A percentile compares a stretch with the other conserved stretches of the same genome.
These are phyloP conservation scores for Parmelia sp. DNA, from an alignment of 495 filamentous ascomycete species.

Conservation along the genomic window DNA sequence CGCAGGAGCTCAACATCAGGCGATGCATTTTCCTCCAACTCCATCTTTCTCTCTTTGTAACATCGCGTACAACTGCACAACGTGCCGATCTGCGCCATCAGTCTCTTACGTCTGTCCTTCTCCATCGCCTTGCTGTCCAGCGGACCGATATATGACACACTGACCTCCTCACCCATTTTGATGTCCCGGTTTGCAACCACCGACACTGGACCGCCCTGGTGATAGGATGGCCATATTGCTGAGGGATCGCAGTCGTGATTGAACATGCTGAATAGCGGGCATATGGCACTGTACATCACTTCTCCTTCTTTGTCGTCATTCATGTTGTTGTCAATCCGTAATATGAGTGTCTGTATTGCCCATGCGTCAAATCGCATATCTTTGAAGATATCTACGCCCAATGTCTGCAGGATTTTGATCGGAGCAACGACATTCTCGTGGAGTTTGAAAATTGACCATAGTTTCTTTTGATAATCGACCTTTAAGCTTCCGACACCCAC, in stretches of 20 bases:
- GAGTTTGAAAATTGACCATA: not conserved
- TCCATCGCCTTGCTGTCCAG: not conserved
- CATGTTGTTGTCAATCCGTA: not conserved
- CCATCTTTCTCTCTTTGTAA: not conserved
- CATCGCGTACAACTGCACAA: not conserved
- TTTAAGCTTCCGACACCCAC: not conserved
- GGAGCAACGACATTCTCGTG: not conserved
- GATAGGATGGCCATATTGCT: not conserved
- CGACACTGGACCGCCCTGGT: not conserved
- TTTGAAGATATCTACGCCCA: not conserved
- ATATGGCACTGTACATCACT: not conserved
- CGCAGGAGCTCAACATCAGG: too few species aligned
- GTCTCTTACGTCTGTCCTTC: not conserved
- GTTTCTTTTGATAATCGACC: not conserved
- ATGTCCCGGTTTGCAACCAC: not conserved
- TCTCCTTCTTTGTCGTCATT: not conserved
- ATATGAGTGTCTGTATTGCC: not conserved
- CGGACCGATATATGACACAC: not conserved
- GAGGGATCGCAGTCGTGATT: constrained; percentile 4
- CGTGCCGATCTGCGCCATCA: not conserved
- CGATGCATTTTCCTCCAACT: too few species aligned
- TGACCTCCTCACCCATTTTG: constrained; percentile 1
- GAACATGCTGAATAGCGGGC: not conserved
- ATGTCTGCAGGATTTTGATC: not conserved
- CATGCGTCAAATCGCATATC: not conserved